Evolutionary conservation across 805 yeast species (phyloP), one percentile per base, ranked within the genome.

Genomic region (Sugiyamaella qingdaonensis): DNA sequence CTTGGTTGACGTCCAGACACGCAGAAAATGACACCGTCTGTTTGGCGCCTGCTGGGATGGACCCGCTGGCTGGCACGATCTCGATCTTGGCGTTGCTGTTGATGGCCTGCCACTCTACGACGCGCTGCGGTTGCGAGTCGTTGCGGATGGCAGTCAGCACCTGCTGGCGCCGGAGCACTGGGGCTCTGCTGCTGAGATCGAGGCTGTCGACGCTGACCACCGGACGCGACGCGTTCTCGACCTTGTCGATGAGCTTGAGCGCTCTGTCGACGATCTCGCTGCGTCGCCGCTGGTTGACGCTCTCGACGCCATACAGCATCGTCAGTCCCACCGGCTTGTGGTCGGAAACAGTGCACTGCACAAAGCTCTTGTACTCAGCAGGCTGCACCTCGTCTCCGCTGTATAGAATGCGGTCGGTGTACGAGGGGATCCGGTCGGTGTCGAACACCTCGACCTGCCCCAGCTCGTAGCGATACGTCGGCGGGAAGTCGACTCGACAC

Each of bases 391-490:
- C 54, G 45, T 46, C 54, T 27, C 46, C 56, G 34, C 16, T 65
- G 61, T 68, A 75, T 18, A 81, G 61, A 2, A 82, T 73, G 32
- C 87, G 70, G 56, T 82, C 87, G 0, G 86, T 81, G 61, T 81
- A 82, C 0, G 85, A 78, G 0, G 87, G 86, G 5, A 69, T 64
- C 46, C 86, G 46, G 44, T 43, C 53, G 8, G 21, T n/a, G 53
- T 58, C 62, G 24, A 57, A 55, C 36, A 60, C 56, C 32, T 46
- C 39, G 32, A 59, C 49, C 1, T 66, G 56, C 11, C 68, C 71
- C 21, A 51, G 19, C 21, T 31, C 52, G 54, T 75, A 67, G 59
- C 80, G 81, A 61, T 78, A 82, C 1, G 85, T 80, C 0, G 87
- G 87, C 1, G 75, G 66, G 61, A 82, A 82, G 1, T 56, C 48